Conservation (phyloP, 495 filamentous ascomycete species). For the Aspergillus indologenus region DNA sequence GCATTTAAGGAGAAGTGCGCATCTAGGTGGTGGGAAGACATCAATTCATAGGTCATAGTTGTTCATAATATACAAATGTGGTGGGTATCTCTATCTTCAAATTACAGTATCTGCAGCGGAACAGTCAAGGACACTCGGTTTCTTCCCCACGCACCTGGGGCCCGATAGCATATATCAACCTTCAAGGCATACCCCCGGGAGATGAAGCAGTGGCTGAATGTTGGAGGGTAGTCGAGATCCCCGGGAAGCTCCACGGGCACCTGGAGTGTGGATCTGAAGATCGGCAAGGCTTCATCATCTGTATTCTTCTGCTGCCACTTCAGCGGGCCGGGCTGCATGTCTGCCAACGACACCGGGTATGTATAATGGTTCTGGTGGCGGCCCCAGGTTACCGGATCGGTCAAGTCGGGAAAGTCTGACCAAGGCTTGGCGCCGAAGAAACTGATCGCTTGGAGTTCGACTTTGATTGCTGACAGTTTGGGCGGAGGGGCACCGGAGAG, state of each 20-base stretch:
- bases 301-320: not conserved
- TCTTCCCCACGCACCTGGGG: not conserved
- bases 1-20: too few relatives aligned
- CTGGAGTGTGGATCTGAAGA: not conserved
- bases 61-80: not conserved
- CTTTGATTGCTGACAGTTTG: not conserved
- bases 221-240: not conserved
- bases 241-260: not conserved
- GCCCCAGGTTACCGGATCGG: not conserved
- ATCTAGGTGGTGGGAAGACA: too few relatives aligned
- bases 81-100: not conserved
- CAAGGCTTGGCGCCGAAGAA: slow-evolving; percentile 1
- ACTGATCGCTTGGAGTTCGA: slow-evolving; percentile 3
- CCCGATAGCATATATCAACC: not conserved
- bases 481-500: not conserved
- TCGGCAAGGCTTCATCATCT: too few relatives aligned
- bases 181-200: slow-evolving; percentile 7
- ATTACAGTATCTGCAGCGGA: slow-evolving; percentile 7
- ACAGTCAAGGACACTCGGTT: slow-evolving; percentile 6
- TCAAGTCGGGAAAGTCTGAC: slow-evolving; percentile 8
- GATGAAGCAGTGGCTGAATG: slow-evolving; percentile 10
- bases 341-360: not conserved
- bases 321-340: not conserved
- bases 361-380: not conserved
- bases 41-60: too few relatives aligned